These are phyloP conservation scores for Aureobasidium sp. DNA, from an alignment of 2,329 filamentous ascomycete genomes.

Conservation along the genomic window DNA sequence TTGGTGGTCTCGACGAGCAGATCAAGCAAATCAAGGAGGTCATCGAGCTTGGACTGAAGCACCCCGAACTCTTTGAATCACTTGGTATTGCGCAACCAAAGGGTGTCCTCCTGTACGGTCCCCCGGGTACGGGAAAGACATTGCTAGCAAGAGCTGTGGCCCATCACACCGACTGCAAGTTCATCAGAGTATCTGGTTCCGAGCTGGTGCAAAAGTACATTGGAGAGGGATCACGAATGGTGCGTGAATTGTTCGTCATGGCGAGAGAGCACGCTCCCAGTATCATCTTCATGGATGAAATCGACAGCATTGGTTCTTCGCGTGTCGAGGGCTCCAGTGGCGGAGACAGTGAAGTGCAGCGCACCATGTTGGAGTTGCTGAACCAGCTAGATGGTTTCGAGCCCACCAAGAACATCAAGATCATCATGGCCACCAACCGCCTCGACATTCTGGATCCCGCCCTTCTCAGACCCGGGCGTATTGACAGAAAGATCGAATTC, in stretches of 20 bases:
- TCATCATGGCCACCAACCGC: constrained; percentile 99
- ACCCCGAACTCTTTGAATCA: constrained; percentile 98
- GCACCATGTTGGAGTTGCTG: constrained; percentile 95
- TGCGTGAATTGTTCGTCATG: constrained; percentile 98
- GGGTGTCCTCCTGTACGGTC: constrained; percentile 92
- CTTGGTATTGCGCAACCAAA: constrained; percentile 97
- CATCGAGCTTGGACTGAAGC: constrained; percentile 95
- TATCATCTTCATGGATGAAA: constrained; percentile 99
- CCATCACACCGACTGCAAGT: constrained; percentile 98
- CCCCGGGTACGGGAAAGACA: constrained; percentile 95
- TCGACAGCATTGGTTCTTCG: constrained; percentile 96
- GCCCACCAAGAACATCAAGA: constrained; percentile 99
- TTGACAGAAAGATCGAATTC: constrained; percentile 98
- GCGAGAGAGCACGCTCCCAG: constrained; percentile 94
- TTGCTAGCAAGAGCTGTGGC: constrained; percentile 90
- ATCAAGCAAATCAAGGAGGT: constrained; percentile 99
- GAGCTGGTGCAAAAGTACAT: constrained; percentile 99
- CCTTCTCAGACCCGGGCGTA: constrained; percentile 87
- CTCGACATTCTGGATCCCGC: constrained; percentile 96
- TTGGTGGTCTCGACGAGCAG: constrained; percentile 95
- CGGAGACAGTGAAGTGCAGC: constrained; percentile 94
- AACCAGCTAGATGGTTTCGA: constrained; percentile 99
- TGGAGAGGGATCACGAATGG: constrained; percentile 95
- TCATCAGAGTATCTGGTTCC: constrained; percentile 92
- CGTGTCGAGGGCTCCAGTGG: constrained; percentile 93